Evolutionary conservation across 1,284 basidiomycete genomes (phyloP).

Genomic region (Cystobasidium sp.): DNA sequence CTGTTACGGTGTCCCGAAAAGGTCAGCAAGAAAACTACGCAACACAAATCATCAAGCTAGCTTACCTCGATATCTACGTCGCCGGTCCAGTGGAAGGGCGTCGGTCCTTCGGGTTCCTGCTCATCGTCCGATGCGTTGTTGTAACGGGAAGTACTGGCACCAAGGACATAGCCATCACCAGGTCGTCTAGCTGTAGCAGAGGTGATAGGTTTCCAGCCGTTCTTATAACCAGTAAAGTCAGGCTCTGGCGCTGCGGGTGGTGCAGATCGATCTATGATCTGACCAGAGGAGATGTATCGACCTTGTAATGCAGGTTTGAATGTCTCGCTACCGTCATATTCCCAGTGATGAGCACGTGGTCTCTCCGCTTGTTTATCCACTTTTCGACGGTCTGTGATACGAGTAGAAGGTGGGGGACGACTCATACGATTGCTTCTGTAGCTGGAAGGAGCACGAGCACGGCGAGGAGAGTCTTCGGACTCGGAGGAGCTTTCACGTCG

Average conservation of each 20-base stretch:
- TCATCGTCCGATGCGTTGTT: neutral
- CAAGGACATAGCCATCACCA: conserved; percentile 4
- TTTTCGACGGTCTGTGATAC: neutral
- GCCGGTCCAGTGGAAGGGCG: conserved; percentile 22
- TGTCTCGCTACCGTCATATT: neutral
- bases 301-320: neutral
- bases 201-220: conserved; percentile 22
- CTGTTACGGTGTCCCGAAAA: neutral
- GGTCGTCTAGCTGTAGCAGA: neutral
- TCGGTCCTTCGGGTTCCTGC: neutral
- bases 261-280: conserved; percentile 3
- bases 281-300: conserved; percentile 12
- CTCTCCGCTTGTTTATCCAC: neutral
- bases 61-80: conserved; percentile 9
- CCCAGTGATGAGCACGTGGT: neutral
- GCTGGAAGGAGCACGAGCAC: neutral
- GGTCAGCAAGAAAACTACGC: neutral
- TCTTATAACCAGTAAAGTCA: conserved; percentile 23
- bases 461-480: neutral
- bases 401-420: neutral
- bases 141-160: neutral
- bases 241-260: neutral
- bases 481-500: neutral
- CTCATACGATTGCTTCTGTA: neutral
- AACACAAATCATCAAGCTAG: no score